Base-by-base conservation (phyloP, 75 land plant genomes). In the Isoetes taiwanensis region DNA sequence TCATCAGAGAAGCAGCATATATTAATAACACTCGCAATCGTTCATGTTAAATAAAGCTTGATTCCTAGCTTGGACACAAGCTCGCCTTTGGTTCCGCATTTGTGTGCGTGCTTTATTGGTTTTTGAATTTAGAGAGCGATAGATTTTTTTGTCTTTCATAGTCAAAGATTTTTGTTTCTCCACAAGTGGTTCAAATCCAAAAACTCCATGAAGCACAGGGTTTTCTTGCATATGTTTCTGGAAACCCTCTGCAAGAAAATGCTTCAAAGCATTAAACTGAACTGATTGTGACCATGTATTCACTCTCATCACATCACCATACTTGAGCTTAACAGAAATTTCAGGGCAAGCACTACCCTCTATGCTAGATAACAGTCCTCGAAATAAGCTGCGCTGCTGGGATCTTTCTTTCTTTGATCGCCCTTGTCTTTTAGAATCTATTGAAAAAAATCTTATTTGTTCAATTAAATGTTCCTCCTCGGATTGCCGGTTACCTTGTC, bases 161-260 rank as follows among this genome's bases (percentile, higher is more conserved):
- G 12, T n/a, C n/a, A 6, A n/a, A 6, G 6, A 19, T 3, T n/a
- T 6, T 23, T 46, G 12, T 46, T 46, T 46, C n/a, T 6, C 50
- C 16, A 6, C 50, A 6, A 19, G 50, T 6, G 50, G 50, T 6
- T 19, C 50, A 46, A 46, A 46, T 6, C 23, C 50, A 46, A 46
- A 46, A 4, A 46, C 23, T n/a, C 23, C 50, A n/a, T 46, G 50
- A 6, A 46, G 50, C 4, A 46, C 8, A 23, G 21, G 8, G 19
- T 46, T 46, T 23, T 46, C 50, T 23, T 46, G 50, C 50, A 46
- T 46, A 46, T 46, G 50, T 23, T 46, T 46, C n/a, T 46, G 50
- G 50, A 46, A 46, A 46, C 50, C 50, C 16, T 46, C 50, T 23
- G 50, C 50, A 46, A 46, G 50, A n/a, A 46, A 46, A 19, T 23